These are phyloP conservation scores for Aspergillus sp. DNA, from an alignment of 2,329 filamentous ascomycete genomes.

Conservation along the genomic window DNA sequence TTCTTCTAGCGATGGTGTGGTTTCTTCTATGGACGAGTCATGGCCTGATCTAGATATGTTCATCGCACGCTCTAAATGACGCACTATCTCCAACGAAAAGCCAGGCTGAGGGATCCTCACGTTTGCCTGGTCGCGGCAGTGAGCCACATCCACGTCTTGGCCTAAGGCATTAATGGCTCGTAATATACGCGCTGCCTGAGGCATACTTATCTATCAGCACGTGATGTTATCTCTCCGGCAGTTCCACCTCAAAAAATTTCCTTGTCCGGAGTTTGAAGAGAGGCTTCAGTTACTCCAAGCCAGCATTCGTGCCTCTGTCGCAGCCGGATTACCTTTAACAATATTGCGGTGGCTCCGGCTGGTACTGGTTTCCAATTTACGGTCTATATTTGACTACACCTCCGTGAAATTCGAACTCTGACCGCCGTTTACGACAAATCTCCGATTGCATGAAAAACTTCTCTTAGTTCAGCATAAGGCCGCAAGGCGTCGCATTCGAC, in stretches of 20 bases:
- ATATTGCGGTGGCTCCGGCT: constrained; percentile 15
- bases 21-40: background rate
- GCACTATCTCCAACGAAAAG: constrained; percentile 3
- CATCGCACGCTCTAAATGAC: constrained; percentile 1
- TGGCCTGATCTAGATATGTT: background rate
- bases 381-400: background rate
- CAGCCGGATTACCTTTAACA: constrained; percentile 24
- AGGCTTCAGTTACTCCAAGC: constrained; percentile 28
- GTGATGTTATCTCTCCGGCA: constrained; percentile 43
- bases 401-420: background rate
- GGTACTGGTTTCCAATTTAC: constrained; percentile 1
- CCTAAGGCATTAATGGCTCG: constrained; percentile 17
- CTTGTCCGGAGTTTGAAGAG: constrained; percentile 28
- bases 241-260: constrained; percentile 48
- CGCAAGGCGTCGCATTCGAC: constrained; percentile 1
- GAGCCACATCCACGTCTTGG: constrained; percentile 6
- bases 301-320: constrained; percentile 27
- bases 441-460: constrained; percentile 22
- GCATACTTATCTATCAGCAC: constrained; percentile 40
- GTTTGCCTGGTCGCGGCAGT: background rate
- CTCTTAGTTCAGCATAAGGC: constrained; percentile 13
- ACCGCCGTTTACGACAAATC: background rate
- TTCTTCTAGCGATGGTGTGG: background rate
- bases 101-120: background rate
- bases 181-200: constrained; percentile 24